Evolutionary conservation across 768 basidiomycete genomes (phyloP).

Genomic region (Pseudohyphozyma bogoriensis): DNA sequence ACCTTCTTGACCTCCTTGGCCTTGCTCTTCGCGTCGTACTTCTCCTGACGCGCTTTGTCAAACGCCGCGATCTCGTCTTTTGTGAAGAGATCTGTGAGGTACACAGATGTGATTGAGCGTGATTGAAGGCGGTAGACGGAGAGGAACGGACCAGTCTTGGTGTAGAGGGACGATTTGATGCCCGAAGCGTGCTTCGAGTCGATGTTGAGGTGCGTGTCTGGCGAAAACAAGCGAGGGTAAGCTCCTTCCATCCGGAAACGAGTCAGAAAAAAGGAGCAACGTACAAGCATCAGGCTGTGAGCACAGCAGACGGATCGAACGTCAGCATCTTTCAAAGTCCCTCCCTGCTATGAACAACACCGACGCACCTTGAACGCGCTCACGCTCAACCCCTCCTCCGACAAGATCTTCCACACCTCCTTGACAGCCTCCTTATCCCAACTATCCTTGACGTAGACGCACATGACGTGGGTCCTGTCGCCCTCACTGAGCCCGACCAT

Average conservation of each 20-base stretch:
- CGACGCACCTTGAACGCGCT: slow-evolving; percentile 26
- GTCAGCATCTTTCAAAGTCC: neutral
- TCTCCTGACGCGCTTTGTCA: too few species aligned
- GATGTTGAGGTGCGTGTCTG: slow-evolving; percentile 23
- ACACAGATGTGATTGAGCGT: too few species aligned
- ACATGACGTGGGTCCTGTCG: too few species aligned
- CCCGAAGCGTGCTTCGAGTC: slow-evolving; percentile 22
- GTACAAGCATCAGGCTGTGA: neutral
- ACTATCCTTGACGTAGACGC: slow-evolving; percentile 26
- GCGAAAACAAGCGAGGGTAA: neutral
- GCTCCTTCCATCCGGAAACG: neutral
- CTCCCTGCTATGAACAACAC: too few species aligned
- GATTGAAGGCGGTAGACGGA: too few species aligned
- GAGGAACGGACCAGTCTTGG: neutral
- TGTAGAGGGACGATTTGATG: slow-evolving; percentile 9
- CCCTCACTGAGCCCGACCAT: too few species aligned
- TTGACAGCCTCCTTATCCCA: slow-evolving; percentile 21
- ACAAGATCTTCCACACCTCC: slow-evolving; percentile 13
- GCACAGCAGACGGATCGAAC: neutral
- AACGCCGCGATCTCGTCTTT: too few species aligned
- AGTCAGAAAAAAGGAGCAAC: neutral
- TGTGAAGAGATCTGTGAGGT: too few species aligned
- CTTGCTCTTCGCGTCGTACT: too few species aligned
- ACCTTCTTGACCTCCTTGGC: too few species aligned
- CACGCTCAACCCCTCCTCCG: too few species aligned